A percentile compares a stretch with the other conserved stretches of the same genome.
Evolutionary conservation across 805 yeast genomes (phyloP).

Genomic region (Pichia thaimueangensis): DNA sequence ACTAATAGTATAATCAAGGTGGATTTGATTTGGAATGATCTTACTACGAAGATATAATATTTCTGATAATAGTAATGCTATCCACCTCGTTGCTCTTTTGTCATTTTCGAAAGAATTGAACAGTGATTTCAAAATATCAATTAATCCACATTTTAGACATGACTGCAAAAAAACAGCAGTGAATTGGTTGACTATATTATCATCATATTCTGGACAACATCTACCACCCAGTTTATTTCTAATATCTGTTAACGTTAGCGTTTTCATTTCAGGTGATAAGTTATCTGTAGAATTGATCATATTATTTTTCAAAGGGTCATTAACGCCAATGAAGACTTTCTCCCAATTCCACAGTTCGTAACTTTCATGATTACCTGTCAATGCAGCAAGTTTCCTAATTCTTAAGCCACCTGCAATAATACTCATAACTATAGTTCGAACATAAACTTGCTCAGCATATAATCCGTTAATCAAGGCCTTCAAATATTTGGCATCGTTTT

Average conservation of each 20-base stretch:
- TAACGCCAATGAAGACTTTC: conserved; percentile 2
- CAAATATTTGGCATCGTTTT: conserved; percentile 49
- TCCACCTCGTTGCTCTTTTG: conserved; percentile 45
- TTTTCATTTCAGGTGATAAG: background rate
- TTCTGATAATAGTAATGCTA: conserved; percentile 59
- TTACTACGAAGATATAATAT: conserved; percentile 47
- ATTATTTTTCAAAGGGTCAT: conserved; percentile 3
- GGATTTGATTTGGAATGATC: conserved; percentile 45
- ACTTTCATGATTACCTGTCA: conserved; percentile 13
- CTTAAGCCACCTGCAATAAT: conserved; percentile 32
- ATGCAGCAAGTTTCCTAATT: conserved; percentile 54
- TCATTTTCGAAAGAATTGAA: conserved; percentile 29
- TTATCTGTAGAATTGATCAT: conserved; percentile 20
- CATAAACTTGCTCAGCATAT: conserved; percentile 9
- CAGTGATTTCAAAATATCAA: conserved; percentile 40
- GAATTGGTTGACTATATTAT: conserved; percentile 51
- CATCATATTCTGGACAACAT: conserved; percentile 34
- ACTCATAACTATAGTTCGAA: conserved; percentile 12
- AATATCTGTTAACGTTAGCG: conserved; percentile 3
- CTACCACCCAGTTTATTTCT: conserved; percentile 14
- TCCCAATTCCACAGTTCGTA: conserved; percentile 11
- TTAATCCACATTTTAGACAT: conserved; percentile 50
- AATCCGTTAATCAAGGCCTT: conserved; percentile 56
- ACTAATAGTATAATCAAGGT: conserved; percentile 21
- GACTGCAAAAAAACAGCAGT: conserved; percentile 53